Base-by-base conservation (phyloP, 805 yeast species). In the Lipomyces mesembrius region DNA sequence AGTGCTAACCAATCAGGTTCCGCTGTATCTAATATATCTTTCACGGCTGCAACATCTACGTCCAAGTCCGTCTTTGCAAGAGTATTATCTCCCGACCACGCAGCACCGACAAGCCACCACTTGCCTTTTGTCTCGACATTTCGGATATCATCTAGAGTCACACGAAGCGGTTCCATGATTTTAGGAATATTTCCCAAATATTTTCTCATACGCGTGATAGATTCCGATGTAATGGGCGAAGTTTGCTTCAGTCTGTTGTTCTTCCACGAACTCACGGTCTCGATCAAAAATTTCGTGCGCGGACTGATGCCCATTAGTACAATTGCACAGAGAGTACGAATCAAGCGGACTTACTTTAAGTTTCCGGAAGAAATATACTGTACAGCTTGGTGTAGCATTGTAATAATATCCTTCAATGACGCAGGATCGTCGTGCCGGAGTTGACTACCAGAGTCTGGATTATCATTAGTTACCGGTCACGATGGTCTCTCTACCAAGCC, bases 101-200 rank as follows among this genome's bases (percentile, higher is more conserved):
- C 97, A 0, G 98, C 91, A 60, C 99, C 99, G 37, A 95, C 94
- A 39, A 95, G 82, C 99, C 99, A 95, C 99, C 99, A 95, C 78
- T 94, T 95, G 65, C 99, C 99, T 71, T 87, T 86, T 0, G 88
- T 85, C 14, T 88, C 90, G 29, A 91, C 83, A 68, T 85, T 86
- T 59, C 85, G 86, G 65, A 95, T 92, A 79, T 95, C 99, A 57
- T 86, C 88, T 25, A 94, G 80, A 2, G 91, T 80, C 0, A 95
- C 98, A 71, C 90, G 92, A 32, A 95, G 82, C 1, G 99, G 90
- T 63, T 95, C 98, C 35, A 60, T 62, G n/a, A 60, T 35, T 37
- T 60, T 61, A 29, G 79, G 79, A 53, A 88, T 78, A 0, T 83
- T 76, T 2, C 89, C 89, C 55, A 91, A 76, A 61, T 83, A 84